phyloP scores from a whole-genome alignment of 2,329 filamentous ascomycete genomes.

The Fonsecaea multimorphosa region DNA sequence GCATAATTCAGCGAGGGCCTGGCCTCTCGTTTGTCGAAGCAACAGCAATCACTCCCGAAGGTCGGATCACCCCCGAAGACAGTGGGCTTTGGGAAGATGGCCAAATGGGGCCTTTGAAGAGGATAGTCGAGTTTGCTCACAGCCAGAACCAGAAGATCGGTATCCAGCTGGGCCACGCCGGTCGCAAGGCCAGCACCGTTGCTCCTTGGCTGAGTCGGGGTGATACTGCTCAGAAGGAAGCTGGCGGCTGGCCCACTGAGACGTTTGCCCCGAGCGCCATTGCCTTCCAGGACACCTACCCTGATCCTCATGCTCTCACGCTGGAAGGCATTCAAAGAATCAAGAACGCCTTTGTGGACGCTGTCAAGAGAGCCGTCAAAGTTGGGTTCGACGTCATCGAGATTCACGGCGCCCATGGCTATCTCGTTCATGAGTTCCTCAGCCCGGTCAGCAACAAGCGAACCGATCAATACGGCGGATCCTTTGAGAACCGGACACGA shows the following conservation, averaged over 20 bases:
- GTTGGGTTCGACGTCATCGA: conserved; percentile 81
- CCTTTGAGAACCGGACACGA: conserved; percentile 68
- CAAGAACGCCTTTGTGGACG: conserved; percentile 41
- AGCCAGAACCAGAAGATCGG: conserved; percentile 71
- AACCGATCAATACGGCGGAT: conserved; percentile 62
- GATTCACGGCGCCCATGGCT: conserved; percentile 81
- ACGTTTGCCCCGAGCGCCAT: conserved; percentile 65
- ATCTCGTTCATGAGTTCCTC: conserved; percentile 73
- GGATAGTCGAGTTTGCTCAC: conserved; percentile 44
- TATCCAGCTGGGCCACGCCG: conserved; percentile 79
- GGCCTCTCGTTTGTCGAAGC: conserved; percentile 79
- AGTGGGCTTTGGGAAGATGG: conserved; percentile 82
- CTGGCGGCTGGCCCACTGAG: conserved; percentile 62
- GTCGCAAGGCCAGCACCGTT: conserved; percentile 68
- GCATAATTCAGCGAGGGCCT: conserved; percentile 76
- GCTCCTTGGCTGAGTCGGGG: conserved; percentile 68
- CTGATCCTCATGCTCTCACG: conserved; percentile 71
- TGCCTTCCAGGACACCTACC: conserved; percentile 67
- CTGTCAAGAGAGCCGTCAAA: conserved; percentile 65
- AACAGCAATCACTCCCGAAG: conserved; percentile 74
- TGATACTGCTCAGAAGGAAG: conserved; percentile 61
- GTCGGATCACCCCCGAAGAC: conserved; percentile 82
- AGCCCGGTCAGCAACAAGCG: conserved; percentile 73
- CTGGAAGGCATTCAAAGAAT: conserved; percentile 66
- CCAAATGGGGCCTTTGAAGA: conserved; percentile 65